Base-by-base conservation (phyloP, 73 alveolate species). In the Breviolum minutum region DNA sequence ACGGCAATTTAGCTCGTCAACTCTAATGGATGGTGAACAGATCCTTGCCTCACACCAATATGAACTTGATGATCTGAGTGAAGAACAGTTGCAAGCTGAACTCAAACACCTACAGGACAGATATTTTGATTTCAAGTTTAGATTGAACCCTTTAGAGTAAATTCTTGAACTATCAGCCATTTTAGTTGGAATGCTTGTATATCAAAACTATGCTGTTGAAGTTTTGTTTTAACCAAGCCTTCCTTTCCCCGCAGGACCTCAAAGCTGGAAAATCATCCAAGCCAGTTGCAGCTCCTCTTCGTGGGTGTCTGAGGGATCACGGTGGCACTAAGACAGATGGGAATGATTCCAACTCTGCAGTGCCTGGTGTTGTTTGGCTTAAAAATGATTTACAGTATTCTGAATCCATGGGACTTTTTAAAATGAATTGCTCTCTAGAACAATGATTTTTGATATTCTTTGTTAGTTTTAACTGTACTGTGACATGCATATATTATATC, bases 201-300 rank as follows among this genome's bases (percentile, higher is more conserved):
- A 70, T 1, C 10, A 8, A 71, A 17, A 20, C 19, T 5, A 17
- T 1, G 48, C 81, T 30, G 1, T 20, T 30, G 1, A 71, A 7
- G 83, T 30, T 30, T 19, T 73, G 60, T 2, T 6, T 20, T 22
- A 71, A 71, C 48, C 82, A 22, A 7, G 60, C 5, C 22, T 26
- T 20, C 22, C 10, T 73, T 73, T 73, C 7, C 22, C 29, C 19
- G 54, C 82, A 73, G 82, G 82, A 73, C 12, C 14, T 73, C 13
- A 73, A 73, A 19, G 29, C 82, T 7, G 40, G 48, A 9, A 26
- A 54, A 17, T 12, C 40, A 19, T 17, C 82, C 24, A 73, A 19
- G 82, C 82, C 82, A 73, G 82, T 73, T 73, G 82, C 82, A 19
- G 82, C 82, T 4, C 82, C 82, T 24, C 82, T 73, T 73, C 82